These are phyloP conservation scores for Boletus vinaceobasis DNA, from an alignment of 768 basidiomycete species.

Conservation along the genomic window DNA sequence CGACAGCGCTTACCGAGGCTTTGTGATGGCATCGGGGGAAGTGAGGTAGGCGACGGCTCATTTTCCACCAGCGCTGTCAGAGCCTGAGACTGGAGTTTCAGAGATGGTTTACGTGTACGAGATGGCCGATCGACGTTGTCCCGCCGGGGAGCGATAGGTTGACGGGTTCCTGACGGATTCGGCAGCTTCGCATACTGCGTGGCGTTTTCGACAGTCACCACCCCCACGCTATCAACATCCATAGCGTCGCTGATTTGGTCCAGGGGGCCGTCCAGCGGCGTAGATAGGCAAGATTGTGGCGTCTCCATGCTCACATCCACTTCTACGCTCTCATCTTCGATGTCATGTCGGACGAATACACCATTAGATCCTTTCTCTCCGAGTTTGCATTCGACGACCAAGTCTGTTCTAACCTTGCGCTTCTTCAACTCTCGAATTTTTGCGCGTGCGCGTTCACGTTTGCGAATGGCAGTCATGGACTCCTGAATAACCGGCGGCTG, in stretches of 20 bases:
- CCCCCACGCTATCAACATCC: slow-evolving; percentile 14
- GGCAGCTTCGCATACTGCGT: not conserved
- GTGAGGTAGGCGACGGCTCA: slow-evolving; percentile 5
- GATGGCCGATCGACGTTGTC: slow-evolving; percentile 12
- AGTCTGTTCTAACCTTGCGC: slow-evolving; percentile 39
- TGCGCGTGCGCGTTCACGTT: slow-evolving; percentile 44
- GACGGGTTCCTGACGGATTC: not conserved
- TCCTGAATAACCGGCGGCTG: slow-evolving; percentile 16
- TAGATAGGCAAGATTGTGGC: slow-evolving; percentile 22
- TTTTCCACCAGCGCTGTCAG: slow-evolving; percentile 8
- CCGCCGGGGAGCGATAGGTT: slow-evolving; percentile 2
- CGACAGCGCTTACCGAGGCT: slow-evolving; percentile 28
- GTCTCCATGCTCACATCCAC: slow-evolving; percentile 50
- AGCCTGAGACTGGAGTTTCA: slow-evolving; percentile 27
- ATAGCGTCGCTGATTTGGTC: slow-evolving; percentile 6
- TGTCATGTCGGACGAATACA: slow-evolving; percentile 54
- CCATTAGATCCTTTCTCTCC: slow-evolving; percentile 33
- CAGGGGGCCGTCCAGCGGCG: slow-evolving; percentile 8
- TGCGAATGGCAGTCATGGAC: slow-evolving; percentile 17
- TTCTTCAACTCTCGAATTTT: slow-evolving; percentile 58
- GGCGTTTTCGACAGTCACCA: not conserved
- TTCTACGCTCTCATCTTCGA: slow-evolving; percentile 58
- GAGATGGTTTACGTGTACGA: slow-evolving; percentile 31
- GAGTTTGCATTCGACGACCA: slow-evolving; percentile 31
- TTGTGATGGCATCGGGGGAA: slow-evolving; percentile 13